Percentiles rank a stretch among this genome's conserved stretches.
These are phyloP conservation scores for Penicillium sp. DNA, from an alignment of 2,329 filamentous ascomycete species.

Conservation along the genomic window DNA sequence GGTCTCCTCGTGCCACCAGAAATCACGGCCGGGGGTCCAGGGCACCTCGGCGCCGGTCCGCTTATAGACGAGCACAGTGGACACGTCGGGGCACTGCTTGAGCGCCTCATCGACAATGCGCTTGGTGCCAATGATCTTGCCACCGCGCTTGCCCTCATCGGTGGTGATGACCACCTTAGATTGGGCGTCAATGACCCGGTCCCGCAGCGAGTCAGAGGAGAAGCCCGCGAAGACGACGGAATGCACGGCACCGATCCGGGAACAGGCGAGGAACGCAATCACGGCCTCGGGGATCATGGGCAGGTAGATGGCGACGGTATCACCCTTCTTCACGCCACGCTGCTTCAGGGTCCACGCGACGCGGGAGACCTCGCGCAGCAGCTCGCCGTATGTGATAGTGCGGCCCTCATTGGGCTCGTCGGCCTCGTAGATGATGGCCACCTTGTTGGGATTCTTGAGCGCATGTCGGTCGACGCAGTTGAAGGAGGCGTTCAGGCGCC, in stretches of 20 bases:
- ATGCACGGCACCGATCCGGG: constrained; percentile 91
- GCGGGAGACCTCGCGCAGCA: constrained; percentile 85
- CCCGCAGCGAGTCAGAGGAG: constrained; percentile 90
- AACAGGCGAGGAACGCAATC: constrained; percentile 84
- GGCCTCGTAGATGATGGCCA: constrained; percentile 98
- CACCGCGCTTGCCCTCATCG: constrained; percentile 96
- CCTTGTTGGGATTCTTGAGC: constrained; percentile 86
- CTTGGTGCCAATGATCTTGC: constrained; percentile 96
- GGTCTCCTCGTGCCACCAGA: constrained; percentile 98
- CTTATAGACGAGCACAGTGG: constrained; percentile 85
- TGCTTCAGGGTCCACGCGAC: constrained; percentile 85
- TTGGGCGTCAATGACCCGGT: constrained; percentile 86
- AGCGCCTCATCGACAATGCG: constrained; percentile 98
- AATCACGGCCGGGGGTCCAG: constrained; percentile 82
- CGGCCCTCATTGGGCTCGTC: constrained; percentile 86
- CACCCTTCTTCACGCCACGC: constrained; percentile 95
- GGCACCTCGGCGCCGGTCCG: constrained; percentile 90
- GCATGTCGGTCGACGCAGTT: constrained; percentile 97
- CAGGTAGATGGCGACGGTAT: constrained; percentile 94
- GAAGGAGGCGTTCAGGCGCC: constrained; percentile 89
- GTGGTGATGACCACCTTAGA: constrained; percentile 94
- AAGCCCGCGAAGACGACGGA: constrained; percentile 98
- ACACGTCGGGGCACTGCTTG: constrained; percentile 89
- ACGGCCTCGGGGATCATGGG: constrained; percentile 98
- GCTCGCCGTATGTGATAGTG: constrained; percentile 87